Evolutionary conservation across 495 filamentous ascomycete species (phyloP), one percentile per base, ranked within the genome.

Genomic region (Aspergillus conjunctus): DNA sequence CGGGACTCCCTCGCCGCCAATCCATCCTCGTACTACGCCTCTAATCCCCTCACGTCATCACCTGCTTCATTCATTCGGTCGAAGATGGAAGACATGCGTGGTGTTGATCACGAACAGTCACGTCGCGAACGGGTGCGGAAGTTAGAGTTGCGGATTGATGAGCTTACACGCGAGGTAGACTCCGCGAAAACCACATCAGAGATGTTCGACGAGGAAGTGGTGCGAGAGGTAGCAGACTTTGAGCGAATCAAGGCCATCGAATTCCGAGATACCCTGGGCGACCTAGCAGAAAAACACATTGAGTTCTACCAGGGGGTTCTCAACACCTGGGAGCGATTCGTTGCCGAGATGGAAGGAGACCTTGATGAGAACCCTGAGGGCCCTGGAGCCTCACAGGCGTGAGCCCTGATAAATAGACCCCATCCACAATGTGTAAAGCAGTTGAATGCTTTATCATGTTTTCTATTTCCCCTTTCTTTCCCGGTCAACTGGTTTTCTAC

Each of bases 51-150:
- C 30, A 86, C 83, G 11, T 82, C 83, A 3, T 83, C 81, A 0
- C 88, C 93, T 0, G 88, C 90, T 17, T 90, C 90, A n/a, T 98
- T 97, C 78, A 85, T 98, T 61, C 89, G 93, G 34, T 87, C 86
- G 59, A 98, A 98, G 75, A 89, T 98, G 74, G 94, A 98, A 71
- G 94, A 98, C 70, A 92, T 97, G 68, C 87, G 94, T 14, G 95
- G 94, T 12, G 93, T 98, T 6, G 94, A 98, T 72, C 94, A 98
- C 70, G 94, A 98, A 72, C 91, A 93, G 68, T 85, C 86, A 14
- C 88, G 92, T 1, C 85, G 91, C 5, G 93, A 98, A 62, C 84
- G 93, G 21, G 81, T 92, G 37, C 84, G 94, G 15, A 96, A 93
- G 77, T 81, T 97, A 7, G 94, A 98, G 76, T 80, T 97, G 33